Evolutionary conservation across 2,329 filamentous ascomycete species (phyloP).

Genomic region (Colletotrichum ledebouriae): DNA sequence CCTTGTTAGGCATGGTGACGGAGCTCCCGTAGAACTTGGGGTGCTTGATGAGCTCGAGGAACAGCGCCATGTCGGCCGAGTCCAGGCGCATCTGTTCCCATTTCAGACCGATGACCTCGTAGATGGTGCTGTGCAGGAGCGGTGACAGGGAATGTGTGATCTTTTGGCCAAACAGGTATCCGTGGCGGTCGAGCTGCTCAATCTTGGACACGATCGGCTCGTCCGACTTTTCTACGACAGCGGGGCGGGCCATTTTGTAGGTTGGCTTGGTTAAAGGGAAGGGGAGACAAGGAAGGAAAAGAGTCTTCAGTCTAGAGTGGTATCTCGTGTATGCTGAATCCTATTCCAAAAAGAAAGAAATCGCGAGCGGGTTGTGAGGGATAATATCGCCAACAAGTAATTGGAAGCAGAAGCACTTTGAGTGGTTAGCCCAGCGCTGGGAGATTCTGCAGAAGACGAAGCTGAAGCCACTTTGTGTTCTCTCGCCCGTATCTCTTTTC

Average conservation of each 20-base stretch:
- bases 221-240: conserved; percentile 32
- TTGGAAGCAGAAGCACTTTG: conserved; percentile 3
- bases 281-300: background rate
- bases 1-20: conserved; percentile 88
- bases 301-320: background rate
- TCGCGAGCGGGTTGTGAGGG: background rate
- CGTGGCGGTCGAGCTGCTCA: conserved; percentile 58
- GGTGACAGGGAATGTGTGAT: conserved; percentile 69
- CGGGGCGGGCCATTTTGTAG: conserved; percentile 21
- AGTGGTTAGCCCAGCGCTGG: background rate
- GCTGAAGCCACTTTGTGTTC: conserved; percentile 31
- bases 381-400: conserved; percentile 5
- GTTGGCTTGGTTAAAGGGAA: background rate
- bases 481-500: conserved; percentile 20
- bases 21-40: conserved; percentile 77
- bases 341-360: background rate
- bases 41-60: conserved; percentile 66
- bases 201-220: conserved; percentile 34
- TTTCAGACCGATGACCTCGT: conserved; percentile 61
- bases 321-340: conserved; percentile 4
- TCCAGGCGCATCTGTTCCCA: conserved; percentile 68
- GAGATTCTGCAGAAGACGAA: conserved; percentile 6
- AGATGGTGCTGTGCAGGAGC: conserved; percentile 67
- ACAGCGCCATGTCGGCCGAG: conserved; percentile 62
- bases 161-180: conserved; percentile 71